Evolutionary conservation across 352 stramenopile genomes (phyloP).

Genomic region (Plasmopara muralis): DNA sequence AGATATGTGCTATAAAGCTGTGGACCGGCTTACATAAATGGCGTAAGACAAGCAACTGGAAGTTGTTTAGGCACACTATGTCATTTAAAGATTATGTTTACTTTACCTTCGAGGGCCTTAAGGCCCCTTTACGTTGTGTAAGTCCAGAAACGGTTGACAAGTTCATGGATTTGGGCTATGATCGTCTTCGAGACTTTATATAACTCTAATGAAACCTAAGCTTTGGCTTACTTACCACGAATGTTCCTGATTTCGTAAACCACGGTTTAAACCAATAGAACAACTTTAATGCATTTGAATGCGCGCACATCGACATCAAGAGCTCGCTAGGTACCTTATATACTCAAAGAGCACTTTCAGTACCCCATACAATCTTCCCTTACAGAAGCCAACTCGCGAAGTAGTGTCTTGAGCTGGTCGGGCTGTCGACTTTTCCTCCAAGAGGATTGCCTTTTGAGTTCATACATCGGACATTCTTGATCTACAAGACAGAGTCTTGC

Average conservation of each 20-base stretch:
- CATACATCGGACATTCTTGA: no score
- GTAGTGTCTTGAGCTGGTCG: no score
- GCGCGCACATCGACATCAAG: no score
- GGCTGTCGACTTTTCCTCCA: no score
- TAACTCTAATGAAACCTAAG: neutral
- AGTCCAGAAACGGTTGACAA: neutral
- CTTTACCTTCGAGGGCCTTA: neutral
- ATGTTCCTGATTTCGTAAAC: neutral
- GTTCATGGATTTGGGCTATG: neutral
- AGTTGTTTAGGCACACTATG: neutral
- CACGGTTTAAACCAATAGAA: no score
- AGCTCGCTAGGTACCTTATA: no score
- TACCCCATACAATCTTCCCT: no score
- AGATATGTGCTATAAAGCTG: neutral
- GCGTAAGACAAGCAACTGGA: neutral
- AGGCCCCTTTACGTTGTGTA: neutral
- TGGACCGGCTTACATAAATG: neutral
- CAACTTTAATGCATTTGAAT: no score
- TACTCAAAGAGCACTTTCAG: no score
- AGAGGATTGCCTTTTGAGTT: no score
- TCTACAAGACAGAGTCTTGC: neutral
- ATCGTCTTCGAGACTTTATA: conserved; percentile 7
- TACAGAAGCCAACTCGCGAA: no score
- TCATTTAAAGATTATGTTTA: neutral
- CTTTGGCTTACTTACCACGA: neutral